phyloP scores from a whole-genome alignment of 257 asterid species.

The Solanum clarkiae region DNA sequence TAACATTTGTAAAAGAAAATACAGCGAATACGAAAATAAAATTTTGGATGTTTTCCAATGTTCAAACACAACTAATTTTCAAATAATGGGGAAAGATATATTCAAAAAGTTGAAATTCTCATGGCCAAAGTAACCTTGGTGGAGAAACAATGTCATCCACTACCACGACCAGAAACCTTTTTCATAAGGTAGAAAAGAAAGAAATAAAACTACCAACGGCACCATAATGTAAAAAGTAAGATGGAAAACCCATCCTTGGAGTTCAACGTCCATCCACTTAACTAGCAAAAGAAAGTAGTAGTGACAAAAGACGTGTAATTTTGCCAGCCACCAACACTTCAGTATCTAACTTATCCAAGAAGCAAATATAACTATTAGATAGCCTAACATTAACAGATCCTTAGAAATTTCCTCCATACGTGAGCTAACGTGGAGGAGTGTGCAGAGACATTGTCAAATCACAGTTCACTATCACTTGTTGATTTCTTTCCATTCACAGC shows the following conservation, averaged over 20 bases:
- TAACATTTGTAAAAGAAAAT: neutral
- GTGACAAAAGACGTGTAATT: neutral
- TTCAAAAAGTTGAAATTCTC: neutral
- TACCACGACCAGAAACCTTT: neutral
- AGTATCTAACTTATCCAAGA: neutral
- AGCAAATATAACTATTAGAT: neutral
- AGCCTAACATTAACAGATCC: neutral
- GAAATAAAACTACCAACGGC: neutral
- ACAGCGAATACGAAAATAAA: neutral
- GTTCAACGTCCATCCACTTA: neutral
- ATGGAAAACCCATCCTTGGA: neutral
- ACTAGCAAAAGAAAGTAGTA: neutral
- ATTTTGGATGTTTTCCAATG: neutral
- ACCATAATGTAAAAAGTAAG: neutral
- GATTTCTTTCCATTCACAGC: conserved; percentile 76
- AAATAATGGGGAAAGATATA: neutral
- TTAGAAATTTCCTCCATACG: neutral
- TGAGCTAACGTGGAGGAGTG: neutral
- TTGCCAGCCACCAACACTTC: neutral
- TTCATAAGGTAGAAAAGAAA: neutral
- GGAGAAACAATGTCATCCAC: neutral
- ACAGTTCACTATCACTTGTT: conserved; percentile 47
- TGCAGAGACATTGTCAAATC: neutral
- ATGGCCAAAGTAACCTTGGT: neutral
- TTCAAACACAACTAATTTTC: neutral